These are phyloP conservation scores for Nannochloropsis gaditana DNA, from an alignment of 108 stramenopile genomes.

Conservation along the genomic window DNA sequence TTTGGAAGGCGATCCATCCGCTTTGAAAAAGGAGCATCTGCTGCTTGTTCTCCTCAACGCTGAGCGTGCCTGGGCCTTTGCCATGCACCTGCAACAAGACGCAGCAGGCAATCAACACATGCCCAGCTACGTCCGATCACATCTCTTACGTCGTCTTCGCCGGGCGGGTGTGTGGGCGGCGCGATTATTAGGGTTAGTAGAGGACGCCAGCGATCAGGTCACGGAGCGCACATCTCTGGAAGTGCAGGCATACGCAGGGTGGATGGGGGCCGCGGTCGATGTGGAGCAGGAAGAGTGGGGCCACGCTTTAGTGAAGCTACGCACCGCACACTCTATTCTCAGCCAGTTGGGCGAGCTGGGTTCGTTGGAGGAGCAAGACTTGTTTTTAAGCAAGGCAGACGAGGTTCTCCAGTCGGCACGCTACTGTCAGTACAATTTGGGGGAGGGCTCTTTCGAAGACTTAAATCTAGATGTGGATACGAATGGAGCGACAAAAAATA, in stretches of 20 bases:
- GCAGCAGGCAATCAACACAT: slow-evolving; percentile 5
- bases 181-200: neutral
- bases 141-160: neutral
- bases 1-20: neutral
- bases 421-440: neutral
- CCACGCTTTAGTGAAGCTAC: neutral
- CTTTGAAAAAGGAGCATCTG: slow-evolving; percentile 8
- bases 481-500: neutral
- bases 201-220: neutral
- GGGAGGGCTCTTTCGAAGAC: neutral
- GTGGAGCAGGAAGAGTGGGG: neutral
- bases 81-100: neutral
- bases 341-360: neutral
- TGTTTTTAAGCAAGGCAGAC: slow-evolving; percentile 8
- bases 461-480: neutral
- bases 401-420: neutral
- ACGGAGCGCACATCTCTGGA: neutral
- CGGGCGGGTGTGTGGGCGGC: neutral
- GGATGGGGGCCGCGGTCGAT: neutral
- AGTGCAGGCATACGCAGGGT: neutral
- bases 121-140: neutral
- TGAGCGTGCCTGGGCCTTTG: neutral
- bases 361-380: neutral
- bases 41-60: neutral
- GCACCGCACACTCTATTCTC: neutral